Conservation (phyloP, 495 filamentous ascomycete species). For the Clavariopsis aquatica region DNA sequence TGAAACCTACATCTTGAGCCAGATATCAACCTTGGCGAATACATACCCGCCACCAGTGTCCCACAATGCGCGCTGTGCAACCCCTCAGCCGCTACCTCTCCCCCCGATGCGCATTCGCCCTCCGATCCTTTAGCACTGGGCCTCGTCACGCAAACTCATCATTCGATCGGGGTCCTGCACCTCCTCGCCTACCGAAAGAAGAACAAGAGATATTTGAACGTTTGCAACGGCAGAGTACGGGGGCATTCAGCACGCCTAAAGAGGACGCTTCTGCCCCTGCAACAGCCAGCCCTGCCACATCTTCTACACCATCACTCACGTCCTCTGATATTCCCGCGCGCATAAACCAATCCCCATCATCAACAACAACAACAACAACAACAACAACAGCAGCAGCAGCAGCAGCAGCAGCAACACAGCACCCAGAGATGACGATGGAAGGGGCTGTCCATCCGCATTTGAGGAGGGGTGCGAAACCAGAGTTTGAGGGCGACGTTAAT, state of each 20-base stretch:
- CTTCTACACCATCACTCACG: slow-evolving; percentile 2
- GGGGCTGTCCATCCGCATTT: slow-evolving; percentile 71
- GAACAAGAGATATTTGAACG: slow-evolving; percentile 92
- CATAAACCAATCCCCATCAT: slow-evolving; percentile 46
- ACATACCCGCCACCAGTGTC: too few relatives aligned
- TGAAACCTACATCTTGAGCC: too few relatives aligned
- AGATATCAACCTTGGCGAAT: too few relatives aligned
- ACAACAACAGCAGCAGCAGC: slow-evolving; percentile 17
- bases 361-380: slow-evolving; percentile 23
- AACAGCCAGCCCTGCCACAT: slow-evolving; percentile 6
- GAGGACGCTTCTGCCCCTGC: background rate
- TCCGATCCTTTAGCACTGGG: slow-evolving; percentile 39
- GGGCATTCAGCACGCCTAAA: slow-evolving; percentile 68
- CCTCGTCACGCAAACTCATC: slow-evolving; percentile 26
- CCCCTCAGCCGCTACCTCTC: slow-evolving; percentile 24
- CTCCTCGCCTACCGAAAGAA: slow-evolving; percentile 79
- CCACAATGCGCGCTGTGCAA: slow-evolving; percentile 17
- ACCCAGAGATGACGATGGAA: slow-evolving; percentile 19
- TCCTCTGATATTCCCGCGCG: slow-evolving; percentile 24
- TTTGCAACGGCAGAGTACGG: slow-evolving; percentile 71
- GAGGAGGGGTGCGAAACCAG: slow-evolving; percentile 72
- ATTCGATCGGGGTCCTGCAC: slow-evolving; percentile 61
- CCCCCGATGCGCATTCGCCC: slow-evolving; percentile 9
- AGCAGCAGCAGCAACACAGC: slow-evolving; percentile 10
- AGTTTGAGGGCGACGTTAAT: slow-evolving; percentile 92